Evolutionary conservation across 1,284 basidiomycete genomes (phyloP).

Genomic region (Polyporus tsugae): DNA sequence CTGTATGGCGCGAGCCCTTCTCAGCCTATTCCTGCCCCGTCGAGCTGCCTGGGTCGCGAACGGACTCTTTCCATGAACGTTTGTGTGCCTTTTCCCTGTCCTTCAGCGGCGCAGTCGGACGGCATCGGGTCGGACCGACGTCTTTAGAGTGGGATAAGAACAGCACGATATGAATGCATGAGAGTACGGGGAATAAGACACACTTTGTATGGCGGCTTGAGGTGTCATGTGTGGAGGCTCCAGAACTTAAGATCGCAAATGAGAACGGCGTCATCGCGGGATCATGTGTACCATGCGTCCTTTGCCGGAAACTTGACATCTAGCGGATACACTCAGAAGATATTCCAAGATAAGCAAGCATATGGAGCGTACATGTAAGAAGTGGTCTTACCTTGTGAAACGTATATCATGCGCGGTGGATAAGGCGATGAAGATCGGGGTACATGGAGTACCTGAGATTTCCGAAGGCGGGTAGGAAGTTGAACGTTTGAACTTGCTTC

Average conservation of each 20-base stretch:
- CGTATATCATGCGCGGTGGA: neutral
- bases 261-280: neutral
- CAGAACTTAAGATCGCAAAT: neutral
- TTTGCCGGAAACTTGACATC: neutral
- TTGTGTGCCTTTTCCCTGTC: conserved; percentile 9
- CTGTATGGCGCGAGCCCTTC: conserved; percentile 10
- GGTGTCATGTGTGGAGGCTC: conserved; percentile 13
- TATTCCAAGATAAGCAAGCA: neutral
- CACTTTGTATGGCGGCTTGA: conserved; percentile 9
- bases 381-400: neutral
- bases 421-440: neutral
- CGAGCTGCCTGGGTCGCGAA: conserved; percentile 5
- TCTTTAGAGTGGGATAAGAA: conserved; percentile 4
- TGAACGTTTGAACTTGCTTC: neutral
- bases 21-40: conserved; percentile 22
- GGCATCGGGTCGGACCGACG: conserved; percentile 9
- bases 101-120: neutral
- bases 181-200: conserved; percentile 12
- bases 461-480: neutral
- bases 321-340: conserved; percentile 3
- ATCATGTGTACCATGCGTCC: conserved; percentile 5
- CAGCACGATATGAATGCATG: conserved; percentile 7
- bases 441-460: neutral
- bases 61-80: conserved; percentile 5
- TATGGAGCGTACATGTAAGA: neutral